Evolutionary conservation across 179 eudicot genomes (phyloP), one percentile per base, ranked within the genome.

Genomic region (Silene coronaria): DNA sequence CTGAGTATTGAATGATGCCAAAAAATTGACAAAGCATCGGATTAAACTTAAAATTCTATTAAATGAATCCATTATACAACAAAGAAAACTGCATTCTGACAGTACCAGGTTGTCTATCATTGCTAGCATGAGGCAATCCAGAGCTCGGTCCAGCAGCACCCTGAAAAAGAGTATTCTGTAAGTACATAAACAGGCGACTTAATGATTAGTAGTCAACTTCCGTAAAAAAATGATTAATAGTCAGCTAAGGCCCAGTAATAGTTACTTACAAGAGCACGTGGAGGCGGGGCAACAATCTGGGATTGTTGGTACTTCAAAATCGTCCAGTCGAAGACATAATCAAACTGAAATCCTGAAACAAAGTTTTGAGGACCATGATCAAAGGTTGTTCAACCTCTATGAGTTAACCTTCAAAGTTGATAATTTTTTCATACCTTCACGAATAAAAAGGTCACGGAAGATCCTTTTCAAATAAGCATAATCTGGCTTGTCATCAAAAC

Each of bases 261-360:
- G 71, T 57, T 55, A 71, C 91, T 86, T 83, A 95, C 99, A 78
- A 84, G 80, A 70, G 80, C 85, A 57, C 90, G 89, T 55, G 85
- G 74, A 73, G 97, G 91, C 21, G 96, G 92, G 80, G 89, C 75
- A 32, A 90, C 82, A 63, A 87, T 76, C 74, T 94, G 98, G 26
- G 98, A 87, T 80, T 90, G 98, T 77, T 94, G 98, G 88, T 92
- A 94, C 85, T 89, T 93, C 88, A 93, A 83, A 72, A 93, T 93
- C 72, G 98, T 93, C 98, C 98, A 93, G 81, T 94, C 98, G 77
- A 94, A 94, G 82, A 94, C 97, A 77, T 92, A 92, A 83, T 94
- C 98, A 81, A 94, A 94, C 82, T 92, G 98, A 73, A 94, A 94
- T 66, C 98, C 98, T 94, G 86, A 74, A 79, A 48, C 21, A 46